Conservation (phyloP, 495 filamentous ascomycete genomes). For the Penicillium paxilli region DNA sequence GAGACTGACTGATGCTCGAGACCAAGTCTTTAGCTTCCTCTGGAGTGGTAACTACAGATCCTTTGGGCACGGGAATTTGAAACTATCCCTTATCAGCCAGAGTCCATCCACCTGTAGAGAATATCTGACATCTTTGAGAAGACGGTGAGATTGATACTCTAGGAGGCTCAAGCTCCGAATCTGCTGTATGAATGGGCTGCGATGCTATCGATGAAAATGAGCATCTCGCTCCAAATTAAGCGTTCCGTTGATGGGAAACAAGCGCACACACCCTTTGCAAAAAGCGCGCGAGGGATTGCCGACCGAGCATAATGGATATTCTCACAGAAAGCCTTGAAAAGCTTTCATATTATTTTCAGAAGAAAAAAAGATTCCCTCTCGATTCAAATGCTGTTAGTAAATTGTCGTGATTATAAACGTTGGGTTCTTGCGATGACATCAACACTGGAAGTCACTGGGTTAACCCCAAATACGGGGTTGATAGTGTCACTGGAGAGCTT, state of each 20-base stretch:
- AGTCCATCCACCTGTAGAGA: not conserved
- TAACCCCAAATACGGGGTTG: not conserved
- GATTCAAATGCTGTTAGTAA: not conserved
- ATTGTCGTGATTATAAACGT: not conserved
- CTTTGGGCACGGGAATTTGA: constrained; percentile 29
- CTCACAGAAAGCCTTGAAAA: not conserved
- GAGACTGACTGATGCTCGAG: constrained; percentile 20
- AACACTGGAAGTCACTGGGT: constrained; percentile 2
- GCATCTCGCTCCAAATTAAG: not conserved
- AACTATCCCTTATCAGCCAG: constrained; percentile 19
- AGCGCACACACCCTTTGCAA: constrained; percentile 2
- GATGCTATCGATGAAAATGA: constrained; percentile 2
- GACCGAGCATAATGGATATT: constrained; percentile 3
- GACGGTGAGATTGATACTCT: constrained; percentile 29
- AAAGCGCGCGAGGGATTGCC: constrained; percentile 1
- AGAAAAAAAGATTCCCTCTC: too few relatives aligned
- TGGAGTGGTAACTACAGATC: constrained; percentile 22
- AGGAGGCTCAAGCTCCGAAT: constrained; percentile 23
- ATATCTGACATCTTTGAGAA: constrained; percentile 27
- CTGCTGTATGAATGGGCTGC: constrained; percentile 11
- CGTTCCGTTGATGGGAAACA: not conserved
- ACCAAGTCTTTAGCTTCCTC: constrained; percentile 27
- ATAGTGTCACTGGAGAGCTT: not conserved
- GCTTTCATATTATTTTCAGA: not conserved
- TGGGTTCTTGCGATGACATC: constrained; percentile 1